Evolutionary conservation across 768 basidiomycete genomes (phyloP).

Genomic region (Russula griseocarnosa): DNA sequence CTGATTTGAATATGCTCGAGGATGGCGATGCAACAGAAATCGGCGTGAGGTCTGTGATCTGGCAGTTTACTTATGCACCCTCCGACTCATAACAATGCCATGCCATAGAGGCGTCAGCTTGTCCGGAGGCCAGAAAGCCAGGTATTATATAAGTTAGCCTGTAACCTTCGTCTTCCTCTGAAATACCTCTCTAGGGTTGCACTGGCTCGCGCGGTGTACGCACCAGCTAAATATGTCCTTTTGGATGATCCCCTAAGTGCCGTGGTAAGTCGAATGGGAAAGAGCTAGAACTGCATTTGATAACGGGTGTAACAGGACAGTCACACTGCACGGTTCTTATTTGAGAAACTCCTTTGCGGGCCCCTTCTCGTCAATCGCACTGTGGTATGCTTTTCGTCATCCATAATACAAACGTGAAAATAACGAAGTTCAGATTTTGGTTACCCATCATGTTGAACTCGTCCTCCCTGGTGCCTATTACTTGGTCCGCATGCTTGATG

Average conservation of each 20-base stretch:
- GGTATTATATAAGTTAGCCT: constrained; percentile 38
- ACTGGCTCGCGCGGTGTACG: constrained; percentile 78
- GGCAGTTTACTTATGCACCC: not conserved
- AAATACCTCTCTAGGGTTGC: constrained; percentile 53
- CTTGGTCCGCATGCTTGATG: constrained; percentile 75
- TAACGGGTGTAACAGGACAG: constrained; percentile 48
- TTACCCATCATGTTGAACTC: constrained; percentile 82
- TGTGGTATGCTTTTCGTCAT: constrained; percentile 42
- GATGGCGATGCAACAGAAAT: constrained; percentile 86
- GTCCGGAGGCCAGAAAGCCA: constrained; percentile 79
- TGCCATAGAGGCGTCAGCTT: constrained; percentile 59
- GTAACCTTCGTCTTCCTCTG: not conserved
- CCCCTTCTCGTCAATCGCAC: constrained; percentile 64
- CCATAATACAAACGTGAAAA: not conserved
- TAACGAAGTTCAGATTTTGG: constrained; percentile 46
- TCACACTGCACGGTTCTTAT: constrained; percentile 60
- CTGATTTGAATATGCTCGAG: constrained; percentile 80
- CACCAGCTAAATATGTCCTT: constrained; percentile 49
- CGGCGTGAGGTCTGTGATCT: constrained; percentile 51
- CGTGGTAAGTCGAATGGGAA: constrained; percentile 50
- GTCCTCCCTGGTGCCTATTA: constrained; percentile 72
- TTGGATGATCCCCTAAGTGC: constrained; percentile 81
- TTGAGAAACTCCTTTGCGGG: constrained; percentile 61
- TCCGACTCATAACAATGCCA: constrained; percentile 8
- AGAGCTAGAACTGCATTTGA: not conserved